These are phyloP conservation scores for Canariomyces notabilis DNA, from an alignment of 2,329 filamentous ascomycete genomes.

Conservation along the genomic window DNA sequence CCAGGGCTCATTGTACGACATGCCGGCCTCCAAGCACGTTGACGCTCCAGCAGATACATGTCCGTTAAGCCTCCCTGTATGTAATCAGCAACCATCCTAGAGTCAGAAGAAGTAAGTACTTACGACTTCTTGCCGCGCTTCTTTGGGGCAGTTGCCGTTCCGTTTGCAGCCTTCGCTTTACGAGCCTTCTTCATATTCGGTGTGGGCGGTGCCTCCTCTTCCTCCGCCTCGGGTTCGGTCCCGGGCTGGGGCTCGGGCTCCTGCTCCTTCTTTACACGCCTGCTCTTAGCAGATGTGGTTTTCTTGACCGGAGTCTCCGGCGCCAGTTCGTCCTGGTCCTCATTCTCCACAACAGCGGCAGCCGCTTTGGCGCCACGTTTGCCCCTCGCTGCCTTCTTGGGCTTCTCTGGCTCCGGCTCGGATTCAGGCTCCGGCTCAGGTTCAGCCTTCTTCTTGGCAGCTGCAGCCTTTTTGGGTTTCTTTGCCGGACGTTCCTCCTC, in stretches of 20 bases:
- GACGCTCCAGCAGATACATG: too few species aligned
- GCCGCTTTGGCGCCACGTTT: slow-evolving; percentile 23
- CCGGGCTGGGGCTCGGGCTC: slow-evolving; percentile 8
- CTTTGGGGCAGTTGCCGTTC: slow-evolving; percentile 3
- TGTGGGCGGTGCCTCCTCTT: background rate
- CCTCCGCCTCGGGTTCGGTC: slow-evolving; percentile 1
- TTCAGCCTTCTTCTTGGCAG: slow-evolving; percentile 20
- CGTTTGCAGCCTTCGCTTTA: slow-evolving; percentile 3
- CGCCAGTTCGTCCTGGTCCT: slow-evolving; percentile 1
- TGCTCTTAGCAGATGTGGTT: slow-evolving; percentile 1
- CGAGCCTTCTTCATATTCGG: slow-evolving; percentile 11
- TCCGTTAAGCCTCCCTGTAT: slow-evolving; percentile 7
- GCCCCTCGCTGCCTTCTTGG: slow-evolving; percentile 10
- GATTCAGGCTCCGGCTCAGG: background rate
- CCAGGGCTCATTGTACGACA: too few species aligned
- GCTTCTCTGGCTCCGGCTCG: slow-evolving; percentile 9
- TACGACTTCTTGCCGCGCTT: slow-evolving; percentile 16
- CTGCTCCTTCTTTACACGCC: slow-evolving; percentile 15
- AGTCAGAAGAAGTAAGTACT: background rate
- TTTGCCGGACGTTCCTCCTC: slow-evolving; percentile 32
- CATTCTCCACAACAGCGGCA: slow-evolving; percentile 8
- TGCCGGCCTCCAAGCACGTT: too few species aligned
- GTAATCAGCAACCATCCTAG: background rate
- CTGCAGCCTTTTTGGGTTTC: slow-evolving; percentile 31
- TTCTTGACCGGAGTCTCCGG: slow-evolving; percentile 18